phyloP scores from a whole-genome alignment of 2,329 filamentous ascomycete genomes.

The Lachnellula cervina region DNA sequence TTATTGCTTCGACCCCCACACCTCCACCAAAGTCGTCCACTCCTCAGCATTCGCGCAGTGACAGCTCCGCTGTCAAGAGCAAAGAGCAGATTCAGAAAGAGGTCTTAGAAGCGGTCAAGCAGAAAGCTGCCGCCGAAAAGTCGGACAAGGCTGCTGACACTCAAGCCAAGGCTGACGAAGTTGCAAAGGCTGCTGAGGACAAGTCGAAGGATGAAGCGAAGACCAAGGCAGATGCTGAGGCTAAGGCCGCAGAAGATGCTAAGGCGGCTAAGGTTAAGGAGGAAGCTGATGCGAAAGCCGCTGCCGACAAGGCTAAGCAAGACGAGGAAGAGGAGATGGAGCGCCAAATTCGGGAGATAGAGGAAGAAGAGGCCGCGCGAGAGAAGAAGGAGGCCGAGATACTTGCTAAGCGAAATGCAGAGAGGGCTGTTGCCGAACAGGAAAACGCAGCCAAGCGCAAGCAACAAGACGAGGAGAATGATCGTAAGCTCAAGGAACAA shows the following conservation, averaged over 20 bases:
- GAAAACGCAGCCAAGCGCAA: conserved; percentile 42
- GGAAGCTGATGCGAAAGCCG: conserved; percentile 30
- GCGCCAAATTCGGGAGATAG: conserved; percentile 57
- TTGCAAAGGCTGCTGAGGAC: conserved; percentile 28
- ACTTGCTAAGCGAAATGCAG: conserved; percentile 27
- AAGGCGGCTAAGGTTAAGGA: conserved; percentile 34
- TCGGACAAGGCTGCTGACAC: conserved; percentile 32
- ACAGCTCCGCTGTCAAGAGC: conserved; percentile 67
- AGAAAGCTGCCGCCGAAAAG: conserved; percentile 33
- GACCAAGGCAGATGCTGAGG: conserved; percentile 31
- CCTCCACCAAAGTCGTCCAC: conserved; percentile 73
- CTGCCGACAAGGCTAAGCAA: conserved; percentile 33
- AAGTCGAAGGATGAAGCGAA: conserved; percentile 34
- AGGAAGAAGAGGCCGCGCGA: conserved; percentile 31
- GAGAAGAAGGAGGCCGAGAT: conserved; percentile 34
- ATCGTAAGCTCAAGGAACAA: conserved; percentile 65
- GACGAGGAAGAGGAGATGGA: conserved; percentile 53
- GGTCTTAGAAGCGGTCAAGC: conserved; percentile 54
- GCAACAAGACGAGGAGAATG: conserved; percentile 49
- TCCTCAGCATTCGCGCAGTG: conserved; percentile 61
- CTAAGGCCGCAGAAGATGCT: conserved; percentile 33
- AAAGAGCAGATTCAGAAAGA: conserved; percentile 79
- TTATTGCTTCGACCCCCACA: conserved; percentile 70
- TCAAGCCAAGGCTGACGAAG: conserved; percentile 29
- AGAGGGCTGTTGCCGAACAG: conserved; percentile 37